phyloP scores from a whole-genome alignment of 2,329 filamentous ascomycete species.

The Phaeosphaeriaceae sp. region DNA sequence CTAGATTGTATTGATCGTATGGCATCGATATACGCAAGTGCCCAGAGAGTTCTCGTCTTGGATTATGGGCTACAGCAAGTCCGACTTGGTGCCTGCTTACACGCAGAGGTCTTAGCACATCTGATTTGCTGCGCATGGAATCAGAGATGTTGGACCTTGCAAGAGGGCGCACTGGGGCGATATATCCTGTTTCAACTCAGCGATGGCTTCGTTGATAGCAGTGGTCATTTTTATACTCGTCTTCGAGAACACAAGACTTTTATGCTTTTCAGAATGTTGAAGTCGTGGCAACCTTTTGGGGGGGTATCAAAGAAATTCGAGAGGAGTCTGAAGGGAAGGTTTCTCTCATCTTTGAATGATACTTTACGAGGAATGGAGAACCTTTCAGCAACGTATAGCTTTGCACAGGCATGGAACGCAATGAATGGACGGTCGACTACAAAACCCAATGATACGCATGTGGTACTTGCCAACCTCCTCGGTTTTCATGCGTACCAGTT shows the following conservation, averaged over 20 bases:
- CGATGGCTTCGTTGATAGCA: background rate
- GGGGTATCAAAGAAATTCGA: too few relatives aligned
- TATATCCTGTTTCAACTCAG: background rate
- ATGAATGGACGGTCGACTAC: background rate
- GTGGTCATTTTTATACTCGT: background rate
- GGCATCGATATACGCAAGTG: background rate
- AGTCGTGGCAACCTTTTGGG: too few relatives aligned
- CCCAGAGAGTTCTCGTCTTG: background rate
- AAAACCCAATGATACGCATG: background rate
- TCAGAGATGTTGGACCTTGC: background rate
- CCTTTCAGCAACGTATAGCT: background rate
- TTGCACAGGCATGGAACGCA: constrained; percentile 1
- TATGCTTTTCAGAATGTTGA: too few relatives aligned
- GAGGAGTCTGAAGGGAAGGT: background rate
- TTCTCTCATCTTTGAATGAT: background rate
- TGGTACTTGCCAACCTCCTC: constrained; percentile 1
- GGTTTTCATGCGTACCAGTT: constrained; percentile 1
- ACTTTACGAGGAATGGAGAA: background rate
- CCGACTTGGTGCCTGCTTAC: background rate
- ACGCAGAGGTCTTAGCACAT: background rate
- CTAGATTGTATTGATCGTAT: background rate
- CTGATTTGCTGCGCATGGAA: background rate
- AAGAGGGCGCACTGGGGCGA: background rate
- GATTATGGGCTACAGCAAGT: background rate
- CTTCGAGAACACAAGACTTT: too few relatives aligned